Conservation (phyloP, 129 eudicot genomes). For the Gnaphalium uliginosum region DNA sequence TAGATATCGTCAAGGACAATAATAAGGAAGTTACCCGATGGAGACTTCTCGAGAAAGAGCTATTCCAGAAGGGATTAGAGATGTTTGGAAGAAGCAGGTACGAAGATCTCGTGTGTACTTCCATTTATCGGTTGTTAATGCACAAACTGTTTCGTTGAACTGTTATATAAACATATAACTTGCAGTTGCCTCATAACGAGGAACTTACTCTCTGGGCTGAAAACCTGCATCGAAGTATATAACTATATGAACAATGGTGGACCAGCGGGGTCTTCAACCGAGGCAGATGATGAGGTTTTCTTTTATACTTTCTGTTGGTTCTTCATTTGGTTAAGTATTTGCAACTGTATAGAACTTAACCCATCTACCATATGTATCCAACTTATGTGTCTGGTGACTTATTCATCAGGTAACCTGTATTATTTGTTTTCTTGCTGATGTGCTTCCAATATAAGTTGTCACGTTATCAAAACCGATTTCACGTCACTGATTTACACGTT, state of each 20-base stretch:
- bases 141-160: background rate
- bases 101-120: background rate
- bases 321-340: background rate
- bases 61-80: conserved; percentile 65
- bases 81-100: conserved; percentile 87
- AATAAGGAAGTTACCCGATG: conserved; percentile 34
- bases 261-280: conserved; percentile 31
- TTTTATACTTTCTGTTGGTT: conserved; percentile 8
- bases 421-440: too few relatives aligned
- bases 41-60: conserved; percentile 80
- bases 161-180: conserved; percentile 26
- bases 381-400: too few relatives aligned
- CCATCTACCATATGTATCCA: too few relatives aligned
- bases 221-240: conserved; percentile 72
- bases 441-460: too few relatives aligned
- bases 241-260: conserved; percentile 55
- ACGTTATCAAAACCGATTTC: too few relatives aligned
- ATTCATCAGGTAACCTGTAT: too few relatives aligned
- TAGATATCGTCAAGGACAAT: background rate
- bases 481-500: too few relatives aligned
- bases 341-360: background rate
- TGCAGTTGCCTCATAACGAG: conserved; percentile 81
- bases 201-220: conserved; percentile 64
- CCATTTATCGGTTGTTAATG: background rate
- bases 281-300: conserved; percentile 46